phyloP scores from a whole-genome alignment of 495 filamentous ascomycete species.

The Rusavskia elegans region DNA sequence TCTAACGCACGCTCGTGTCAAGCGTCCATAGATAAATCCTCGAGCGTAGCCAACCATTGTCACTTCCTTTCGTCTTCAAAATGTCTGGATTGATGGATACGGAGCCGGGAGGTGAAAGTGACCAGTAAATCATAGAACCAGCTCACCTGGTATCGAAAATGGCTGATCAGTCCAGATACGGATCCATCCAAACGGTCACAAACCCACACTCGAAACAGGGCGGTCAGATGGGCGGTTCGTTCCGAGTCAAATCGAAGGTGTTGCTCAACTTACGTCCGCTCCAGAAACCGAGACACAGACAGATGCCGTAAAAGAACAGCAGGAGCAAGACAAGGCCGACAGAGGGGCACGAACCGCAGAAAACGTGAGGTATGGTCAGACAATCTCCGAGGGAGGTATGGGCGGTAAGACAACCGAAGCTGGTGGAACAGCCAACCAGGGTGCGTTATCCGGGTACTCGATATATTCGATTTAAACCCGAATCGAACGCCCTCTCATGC shows the following conservation, averaged over 20 bases:
- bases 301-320: conserved; percentile 2
- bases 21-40: too few relatives aligned
- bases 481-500: too few relatives aligned
- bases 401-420: conserved; percentile 21
- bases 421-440: conserved; percentile 13
- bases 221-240: conserved; percentile 43
- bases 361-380: conserved; percentile 34
- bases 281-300: conserved; percentile 1
- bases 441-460: not conserved
- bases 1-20: too few relatives aligned
- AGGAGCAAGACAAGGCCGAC: conserved; percentile 15
- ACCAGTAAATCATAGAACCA: conserved; percentile 32
- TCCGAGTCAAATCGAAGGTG: not conserved
- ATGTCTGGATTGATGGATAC: conserved; percentile 35
- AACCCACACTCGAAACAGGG: conserved; percentile 34
- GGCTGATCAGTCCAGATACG: conserved; percentile 32
- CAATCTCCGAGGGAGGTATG: conserved; percentile 24
- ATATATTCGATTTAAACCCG: not conserved
- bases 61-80: not conserved
- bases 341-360: conserved; percentile 27
- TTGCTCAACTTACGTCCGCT: not conserved
- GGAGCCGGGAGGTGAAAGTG: conserved; percentile 44
- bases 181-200: conserved; percentile 35
- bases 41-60: too few relatives aligned
- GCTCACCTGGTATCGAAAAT: not conserved